Conservation (phyloP, 2,329 filamentous ascomycete species). For the Trichoderma cornu-damae region DNA sequence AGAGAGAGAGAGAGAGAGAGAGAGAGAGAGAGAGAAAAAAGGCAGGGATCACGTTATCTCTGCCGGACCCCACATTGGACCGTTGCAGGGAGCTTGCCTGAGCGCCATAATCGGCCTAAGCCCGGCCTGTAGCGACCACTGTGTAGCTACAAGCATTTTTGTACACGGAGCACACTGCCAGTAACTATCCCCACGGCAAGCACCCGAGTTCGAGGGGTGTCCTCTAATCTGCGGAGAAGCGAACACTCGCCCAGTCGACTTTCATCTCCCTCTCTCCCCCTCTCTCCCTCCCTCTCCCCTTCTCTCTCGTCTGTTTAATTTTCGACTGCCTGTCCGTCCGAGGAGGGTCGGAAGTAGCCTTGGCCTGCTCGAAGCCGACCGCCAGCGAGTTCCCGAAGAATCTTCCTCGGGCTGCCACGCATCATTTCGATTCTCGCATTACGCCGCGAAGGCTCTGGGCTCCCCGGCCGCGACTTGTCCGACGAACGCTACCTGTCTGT, state of each 20-base stretch:
- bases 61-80: slow-evolving; percentile 15
- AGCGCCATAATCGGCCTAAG: slow-evolving; percentile 8
- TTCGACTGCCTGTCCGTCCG: background rate
- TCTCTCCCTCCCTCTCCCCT: too few relatives aligned
- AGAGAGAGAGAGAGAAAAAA: too few relatives aligned
- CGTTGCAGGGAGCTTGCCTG: slow-evolving; percentile 5
- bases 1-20: too few relatives aligned
- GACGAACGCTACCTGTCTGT: background rate
- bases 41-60: slow-evolving; percentile 18
- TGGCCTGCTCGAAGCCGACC: background rate
- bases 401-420: slow-evolving; percentile 1
- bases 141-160: background rate
- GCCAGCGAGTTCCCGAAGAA: slow-evolving; percentile 11
- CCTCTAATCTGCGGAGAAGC: slow-evolving; percentile 17
- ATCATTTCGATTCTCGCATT: background rate
- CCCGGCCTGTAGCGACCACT: slow-evolving; percentile 3
- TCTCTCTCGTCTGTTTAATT: background rate
- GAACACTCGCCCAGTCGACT: slow-evolving; percentile 1
- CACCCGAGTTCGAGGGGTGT: slow-evolving; percentile 9
- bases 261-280: background rate
- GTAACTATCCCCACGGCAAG: slow-evolving; percentile 7
- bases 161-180: background rate
- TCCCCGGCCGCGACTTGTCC: background rate
- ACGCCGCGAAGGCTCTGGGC: background rate
- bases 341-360: background rate